Conservation (phyloP, 768 basidiomycete genomes). For the Podaxis mareebaensis region DNA sequence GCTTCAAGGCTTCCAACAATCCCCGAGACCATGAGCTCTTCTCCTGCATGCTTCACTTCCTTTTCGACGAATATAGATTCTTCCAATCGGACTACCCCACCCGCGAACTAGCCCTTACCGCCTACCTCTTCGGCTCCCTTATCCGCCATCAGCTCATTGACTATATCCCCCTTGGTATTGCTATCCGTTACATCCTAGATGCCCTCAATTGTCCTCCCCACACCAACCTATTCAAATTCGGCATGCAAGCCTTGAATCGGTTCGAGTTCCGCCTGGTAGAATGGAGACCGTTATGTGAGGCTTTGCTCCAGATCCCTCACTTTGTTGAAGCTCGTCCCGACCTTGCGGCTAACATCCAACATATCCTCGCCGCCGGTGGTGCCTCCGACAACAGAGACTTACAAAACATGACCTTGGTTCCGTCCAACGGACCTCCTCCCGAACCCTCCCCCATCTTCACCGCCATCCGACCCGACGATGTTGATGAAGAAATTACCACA, state of each 20-base stretch:
- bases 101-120: conserved; percentile 94
- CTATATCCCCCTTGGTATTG: conserved; percentile 92
- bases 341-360: conserved; percentile 67
- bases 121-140: conserved; percentile 92
- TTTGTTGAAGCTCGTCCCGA: conserved; percentile 86
- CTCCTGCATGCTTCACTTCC: conserved; percentile 99
- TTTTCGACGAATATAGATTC: conserved; percentile 99
- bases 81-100: conserved; percentile 96
- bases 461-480: conserved; percentile 71
- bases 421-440: conserved; percentile 4
- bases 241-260: conserved; percentile 83
- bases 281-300: conserved; percentile 92
- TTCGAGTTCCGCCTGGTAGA: conserved; percentile 88
- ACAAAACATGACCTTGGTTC: conserved; percentile 25
- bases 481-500: conserved; percentile 59
- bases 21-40: conserved; percentile 92
- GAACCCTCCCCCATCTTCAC: conserved; percentile 66
- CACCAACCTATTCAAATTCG: conserved; percentile 94
- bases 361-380: conserved; percentile 58
- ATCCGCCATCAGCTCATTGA: conserved; percentile 94
- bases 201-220: conserved; percentile 90
- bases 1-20: conserved; percentile 80
- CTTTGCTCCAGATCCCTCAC: conserved; percentile 83
- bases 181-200: conserved; percentile 94
- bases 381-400: conserved; percentile 40